phyloP scores from a whole-genome alignment of 495 filamentous ascomycete species.

The Penicillium arizonense region DNA sequence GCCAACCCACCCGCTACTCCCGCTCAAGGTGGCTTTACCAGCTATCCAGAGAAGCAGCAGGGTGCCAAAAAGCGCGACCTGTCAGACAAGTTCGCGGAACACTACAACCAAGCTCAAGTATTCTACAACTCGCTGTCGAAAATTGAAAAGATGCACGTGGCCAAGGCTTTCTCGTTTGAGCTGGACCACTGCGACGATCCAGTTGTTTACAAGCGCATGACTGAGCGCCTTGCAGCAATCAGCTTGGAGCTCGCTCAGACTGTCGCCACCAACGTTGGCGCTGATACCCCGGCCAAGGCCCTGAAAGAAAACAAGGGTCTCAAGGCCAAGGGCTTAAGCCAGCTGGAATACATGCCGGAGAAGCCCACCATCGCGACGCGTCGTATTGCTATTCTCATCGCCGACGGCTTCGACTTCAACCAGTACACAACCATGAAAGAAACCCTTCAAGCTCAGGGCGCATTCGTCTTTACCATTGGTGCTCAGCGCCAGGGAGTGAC shows the following conservation, averaged over 20 bases:
- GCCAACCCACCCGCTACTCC: slow-evolving; percentile 57
- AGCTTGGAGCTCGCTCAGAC: slow-evolving; percentile 68
- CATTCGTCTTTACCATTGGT: slow-evolving; percentile 73
- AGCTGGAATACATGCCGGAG: slow-evolving; percentile 62
- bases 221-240: slow-evolving; percentile 67
- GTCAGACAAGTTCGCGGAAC: slow-evolving; percentile 79
- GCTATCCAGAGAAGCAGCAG: slow-evolving; percentile 62
- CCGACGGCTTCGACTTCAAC: slow-evolving; percentile 73
- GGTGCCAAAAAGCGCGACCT: slow-evolving; percentile 69
- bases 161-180: slow-evolving; percentile 74
- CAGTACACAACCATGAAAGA: slow-evolving; percentile 64
- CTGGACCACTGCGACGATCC: slow-evolving; percentile 89
- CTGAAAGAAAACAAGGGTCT: slow-evolving; percentile 62
- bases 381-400: slow-evolving; percentile 74
- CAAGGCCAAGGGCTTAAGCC: slow-evolving; percentile 62
- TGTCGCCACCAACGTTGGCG: slow-evolving; percentile 70
- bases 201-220: slow-evolving; percentile 72
- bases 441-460: slow-evolving; percentile 58
- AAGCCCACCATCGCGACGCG: slow-evolving; percentile 68
- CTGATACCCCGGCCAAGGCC: slow-evolving; percentile 52
- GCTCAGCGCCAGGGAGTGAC: slow-evolving; percentile 52
- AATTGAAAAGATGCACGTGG: slow-evolving; percentile 69
- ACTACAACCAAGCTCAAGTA: slow-evolving; percentile 59
- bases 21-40: slow-evolving; percentile 64
- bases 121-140: slow-evolving; percentile 80